Conservation (phyloP, 202 grass and related monocot genomes). For the Tripidium arundinaceum region DNA sequence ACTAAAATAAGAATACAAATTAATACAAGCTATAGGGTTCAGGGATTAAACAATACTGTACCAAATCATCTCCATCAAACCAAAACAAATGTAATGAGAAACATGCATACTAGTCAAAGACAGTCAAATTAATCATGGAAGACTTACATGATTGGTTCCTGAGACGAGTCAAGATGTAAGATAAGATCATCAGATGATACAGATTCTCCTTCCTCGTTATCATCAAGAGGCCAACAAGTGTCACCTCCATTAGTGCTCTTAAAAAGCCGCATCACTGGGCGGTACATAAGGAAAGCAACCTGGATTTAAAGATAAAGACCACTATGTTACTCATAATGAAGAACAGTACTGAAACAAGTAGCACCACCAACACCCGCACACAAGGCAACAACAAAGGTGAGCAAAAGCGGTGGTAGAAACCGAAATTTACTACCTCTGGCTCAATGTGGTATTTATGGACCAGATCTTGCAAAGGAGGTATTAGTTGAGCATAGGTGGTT, state of each 20-base stretch:
- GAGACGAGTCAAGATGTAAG: conserved; percentile 53
- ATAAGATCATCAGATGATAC: conserved; percentile 62
- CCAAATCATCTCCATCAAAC: neutral
- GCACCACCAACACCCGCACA: neutral
- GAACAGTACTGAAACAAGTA: conserved; percentile 1
- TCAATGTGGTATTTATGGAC: conserved; percentile 93
- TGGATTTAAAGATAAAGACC: conserved; percentile 31
- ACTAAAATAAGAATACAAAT: neutral
- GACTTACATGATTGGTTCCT: conserved; percentile 60
- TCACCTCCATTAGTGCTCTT: conserved; percentile 56
- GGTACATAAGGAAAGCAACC: conserved; percentile 99
- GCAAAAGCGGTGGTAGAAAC: neutral
- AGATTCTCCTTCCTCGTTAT: conserved; percentile 65
- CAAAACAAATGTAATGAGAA: neutral
- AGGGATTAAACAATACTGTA: neutral
- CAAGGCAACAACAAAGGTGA: neutral
- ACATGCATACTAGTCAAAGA: neutral
- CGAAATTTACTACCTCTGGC: conserved; percentile 65
- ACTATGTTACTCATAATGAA: conserved; percentile 12
- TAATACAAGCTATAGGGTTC: conserved; percentile 1
- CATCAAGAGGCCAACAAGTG: conserved; percentile 80
- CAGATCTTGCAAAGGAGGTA: conserved; percentile 81
- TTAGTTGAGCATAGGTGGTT: conserved; percentile 65
- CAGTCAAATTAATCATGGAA: neutral
- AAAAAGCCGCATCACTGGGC: conserved; percentile 97